phyloP scores from a whole-genome alignment of 441 rosid species.

The Codiaeum variegatum region DNA sequence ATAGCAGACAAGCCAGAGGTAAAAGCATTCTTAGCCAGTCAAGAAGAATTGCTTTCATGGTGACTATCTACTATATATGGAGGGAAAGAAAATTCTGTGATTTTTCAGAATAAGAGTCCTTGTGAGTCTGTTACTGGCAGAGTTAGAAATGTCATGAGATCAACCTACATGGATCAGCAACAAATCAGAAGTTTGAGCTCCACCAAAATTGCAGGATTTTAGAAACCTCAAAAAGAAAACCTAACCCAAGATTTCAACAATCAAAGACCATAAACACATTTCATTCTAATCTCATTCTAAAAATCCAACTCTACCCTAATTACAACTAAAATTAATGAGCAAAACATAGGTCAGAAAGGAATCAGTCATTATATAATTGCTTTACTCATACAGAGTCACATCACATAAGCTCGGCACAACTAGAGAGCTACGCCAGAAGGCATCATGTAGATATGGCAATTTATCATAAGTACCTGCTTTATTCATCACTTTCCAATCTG shows the following conservation, averaged over 20 bases:
- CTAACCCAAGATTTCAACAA: background rate
- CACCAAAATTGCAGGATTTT: background rate
- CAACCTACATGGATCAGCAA: background rate
- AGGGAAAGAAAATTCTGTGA: too few relatives aligned
- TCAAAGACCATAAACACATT: background rate
- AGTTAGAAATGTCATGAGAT: too few relatives aligned
- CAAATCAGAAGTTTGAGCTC: background rate
- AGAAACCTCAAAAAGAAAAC: background rate
- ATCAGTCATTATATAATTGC: slow-evolving; percentile 1
- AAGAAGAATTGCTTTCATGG: too few relatives aligned
- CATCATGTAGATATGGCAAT: slow-evolving; percentile 6
- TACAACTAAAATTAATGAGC: background rate
- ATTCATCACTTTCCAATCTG: slow-evolving; percentile 15
- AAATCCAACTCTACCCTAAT: background rate
- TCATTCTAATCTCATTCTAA: background rate
- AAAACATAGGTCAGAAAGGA: slow-evolving; percentile 1
- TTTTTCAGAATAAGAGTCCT: too few relatives aligned
- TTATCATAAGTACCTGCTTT: slow-evolving; percentile 16
- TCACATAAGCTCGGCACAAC: slow-evolving; percentile 3
- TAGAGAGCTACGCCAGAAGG: slow-evolving; percentile 13
- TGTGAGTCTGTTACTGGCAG: too few relatives aligned
- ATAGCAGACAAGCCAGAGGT: too few relatives aligned
- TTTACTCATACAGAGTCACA: slow-evolving; percentile 12
- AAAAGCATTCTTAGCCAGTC: too few relatives aligned
- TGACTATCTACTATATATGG: too few relatives aligned